These are phyloP conservation scores for Skeletonema menzelii DNA, from an alignment of 108 stramenopile genomes.

Conservation along the genomic window DNA sequence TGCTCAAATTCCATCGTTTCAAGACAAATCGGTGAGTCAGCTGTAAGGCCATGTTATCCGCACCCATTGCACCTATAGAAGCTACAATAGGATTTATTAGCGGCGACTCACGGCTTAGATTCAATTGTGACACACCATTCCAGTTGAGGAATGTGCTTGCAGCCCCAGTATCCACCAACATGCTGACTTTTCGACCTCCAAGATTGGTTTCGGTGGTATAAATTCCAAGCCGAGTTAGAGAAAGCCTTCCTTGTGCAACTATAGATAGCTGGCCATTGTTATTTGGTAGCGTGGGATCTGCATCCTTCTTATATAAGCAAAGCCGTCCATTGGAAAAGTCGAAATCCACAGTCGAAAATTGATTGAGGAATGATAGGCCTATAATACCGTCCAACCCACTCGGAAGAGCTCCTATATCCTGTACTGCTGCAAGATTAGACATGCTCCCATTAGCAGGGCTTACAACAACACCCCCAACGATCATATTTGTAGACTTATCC, in stretches of 20 bases:
- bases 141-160: constrained; percentile 62
- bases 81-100: constrained; percentile 38
- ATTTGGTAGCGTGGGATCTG: neutral
- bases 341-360: constrained; percentile 63
- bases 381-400: constrained; percentile 71
- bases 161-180: constrained; percentile 80
- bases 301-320: constrained; percentile 34
- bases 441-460: constrained; percentile 2
- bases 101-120: constrained; percentile 30
- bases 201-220: constrained; percentile 56
- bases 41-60: constrained; percentile 61
- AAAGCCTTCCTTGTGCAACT: constrained; percentile 42
- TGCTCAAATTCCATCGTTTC: constrained; percentile 50
- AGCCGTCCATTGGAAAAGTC: constrained; percentile 53
- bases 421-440: constrained; percentile 56
- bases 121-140: constrained; percentile 64
- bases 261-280: constrained; percentile 10
- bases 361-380: constrained; percentile 72
- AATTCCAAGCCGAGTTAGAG: constrained; percentile 58
- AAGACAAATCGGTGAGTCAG: constrained; percentile 68
- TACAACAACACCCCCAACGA: constrained; percentile 38
- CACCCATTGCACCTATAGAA: constrained; percentile 71
- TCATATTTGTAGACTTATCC: constrained; percentile 31
- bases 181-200: constrained; percentile 67
- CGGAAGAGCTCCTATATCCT: constrained; percentile 80